These are phyloP conservation scores for Suillus decipiens DNA, from an alignment of 768 basidiomycete species.

Conservation along the genomic window DNA sequence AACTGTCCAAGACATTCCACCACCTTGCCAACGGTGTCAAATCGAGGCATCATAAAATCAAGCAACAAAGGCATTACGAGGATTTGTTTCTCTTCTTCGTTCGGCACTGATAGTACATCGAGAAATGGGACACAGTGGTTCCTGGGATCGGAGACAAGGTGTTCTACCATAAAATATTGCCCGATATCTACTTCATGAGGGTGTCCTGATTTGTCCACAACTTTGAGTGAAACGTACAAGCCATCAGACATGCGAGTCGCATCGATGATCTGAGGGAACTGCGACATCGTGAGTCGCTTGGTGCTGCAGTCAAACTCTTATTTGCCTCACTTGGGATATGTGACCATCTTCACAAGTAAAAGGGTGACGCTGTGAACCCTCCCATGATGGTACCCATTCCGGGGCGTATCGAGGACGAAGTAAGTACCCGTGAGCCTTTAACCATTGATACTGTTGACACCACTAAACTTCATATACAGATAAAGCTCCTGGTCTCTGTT, in stretches of 20 bases:
- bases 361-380: neutral
- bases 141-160: slow-evolving; percentile 6
- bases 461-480: slow-evolving; percentile 12
- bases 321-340: neutral
- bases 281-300: neutral
- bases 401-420: slow-evolving; percentile 35
- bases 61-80: slow-evolving; percentile 34
- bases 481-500: slow-evolving; percentile 1
- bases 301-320: neutral
- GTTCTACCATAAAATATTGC: slow-evolving; percentile 21
- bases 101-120: slow-evolving; percentile 16
- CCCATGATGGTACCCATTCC: slow-evolving; percentile 39
- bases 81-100: slow-evolving; percentile 17
- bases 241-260: slow-evolving; percentile 33
- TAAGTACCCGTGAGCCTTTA: slow-evolving; percentile 30
- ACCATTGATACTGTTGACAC: slow-evolving; percentile 31
- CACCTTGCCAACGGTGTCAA: slow-evolving; percentile 27
- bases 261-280: slow-evolving; percentile 22
- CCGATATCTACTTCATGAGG: slow-evolving; percentile 28
- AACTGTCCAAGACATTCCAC: slow-evolving; percentile 31
- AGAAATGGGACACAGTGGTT: slow-evolving; percentile 33
- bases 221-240: slow-evolving; percentile 31
- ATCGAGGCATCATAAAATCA: slow-evolving; percentile 18
- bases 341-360: slow-evolving; percentile 10
- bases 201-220: slow-evolving; percentile 10